A percentile compares a stretch with the other conserved stretches of the same genome.
These are phyloP conservation scores for Eucalyptus tenuipes DNA, from an alignment of 345 rosid species.

Conservation along the genomic window DNA sequence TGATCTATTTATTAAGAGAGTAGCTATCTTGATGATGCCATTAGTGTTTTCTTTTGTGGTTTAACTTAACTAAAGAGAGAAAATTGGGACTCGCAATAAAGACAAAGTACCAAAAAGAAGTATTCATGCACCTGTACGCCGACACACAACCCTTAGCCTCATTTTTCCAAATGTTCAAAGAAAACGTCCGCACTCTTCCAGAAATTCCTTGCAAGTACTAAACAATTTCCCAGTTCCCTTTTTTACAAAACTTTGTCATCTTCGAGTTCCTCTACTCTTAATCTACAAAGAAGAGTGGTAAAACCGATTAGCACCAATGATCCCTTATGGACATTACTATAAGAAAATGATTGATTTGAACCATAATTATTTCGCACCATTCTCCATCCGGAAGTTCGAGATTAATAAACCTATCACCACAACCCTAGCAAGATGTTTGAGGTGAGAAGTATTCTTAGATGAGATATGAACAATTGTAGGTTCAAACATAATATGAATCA, in stretches of 20 bases:
- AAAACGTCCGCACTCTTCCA: not conserved
- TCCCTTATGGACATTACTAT: not conserved
- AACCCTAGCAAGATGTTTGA: not conserved
- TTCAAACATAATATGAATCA: not conserved
- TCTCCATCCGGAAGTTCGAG: accelerated
- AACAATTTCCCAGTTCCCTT: too few relatives aligned
- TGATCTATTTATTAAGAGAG: too few relatives aligned
- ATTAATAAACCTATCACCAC: not conserved
- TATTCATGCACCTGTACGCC: not conserved
- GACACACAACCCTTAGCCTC: not conserved
- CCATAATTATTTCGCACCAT: not conserved
- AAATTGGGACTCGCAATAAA: not conserved
- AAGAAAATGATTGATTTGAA: not conserved
- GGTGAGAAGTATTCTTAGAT: not conserved
- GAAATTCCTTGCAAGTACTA: too few relatives aligned
- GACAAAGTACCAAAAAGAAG: not conserved
- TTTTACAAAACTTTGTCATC: too few relatives aligned
- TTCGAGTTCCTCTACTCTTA: too few relatives aligned
- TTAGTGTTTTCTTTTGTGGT: not conserved
- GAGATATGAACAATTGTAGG: accelerated
- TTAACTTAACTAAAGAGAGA: not conserved
- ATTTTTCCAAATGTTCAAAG: not conserved
- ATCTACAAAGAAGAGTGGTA: too few relatives aligned
- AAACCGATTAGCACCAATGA: too few relatives aligned
- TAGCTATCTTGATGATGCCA: not conserved